Evolutionary conservation across 129 eudicot genomes (phyloP).

Genomic region (Helichrysum umbraculigerum): DNA sequence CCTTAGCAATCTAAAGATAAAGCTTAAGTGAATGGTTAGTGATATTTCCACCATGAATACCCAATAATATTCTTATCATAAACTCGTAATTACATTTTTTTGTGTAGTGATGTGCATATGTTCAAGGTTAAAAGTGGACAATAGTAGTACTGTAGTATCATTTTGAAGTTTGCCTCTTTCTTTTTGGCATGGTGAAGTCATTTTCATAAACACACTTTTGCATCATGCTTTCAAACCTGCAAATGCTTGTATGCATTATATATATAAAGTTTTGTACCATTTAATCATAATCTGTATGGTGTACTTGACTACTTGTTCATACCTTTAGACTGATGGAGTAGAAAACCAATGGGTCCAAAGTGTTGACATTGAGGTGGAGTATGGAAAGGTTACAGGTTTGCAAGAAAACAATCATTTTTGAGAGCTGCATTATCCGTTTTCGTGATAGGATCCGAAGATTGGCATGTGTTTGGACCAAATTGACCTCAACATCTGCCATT

Average conservation of each 20-base stretch:
- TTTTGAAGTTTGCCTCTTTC: neutral
- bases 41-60: no score
- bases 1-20: neutral
- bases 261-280: constrained; percentile 6
- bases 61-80: constrained; percentile 11
- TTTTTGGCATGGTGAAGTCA: neutral
- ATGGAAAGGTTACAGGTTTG: constrained; percentile 35
- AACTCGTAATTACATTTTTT: neutral
- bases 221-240: constrained; percentile 6
- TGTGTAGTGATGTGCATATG: neutral
- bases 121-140: neutral
- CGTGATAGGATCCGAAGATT: constrained; percentile 57
- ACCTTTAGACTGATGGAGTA: constrained; percentile 57
- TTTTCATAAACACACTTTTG: neutral
- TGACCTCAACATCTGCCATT: constrained; percentile 33
- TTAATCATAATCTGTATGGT: neutral
- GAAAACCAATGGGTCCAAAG: constrained; percentile 24
- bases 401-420: constrained; percentile 51
- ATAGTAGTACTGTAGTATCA: neutral
- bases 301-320: neutral
- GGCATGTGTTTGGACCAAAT: constrained; percentile 75
- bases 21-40: neutral
- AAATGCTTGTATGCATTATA: neutral
- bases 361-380: constrained; percentile 45
- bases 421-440: constrained; percentile 52